phyloP scores from a whole-genome alignment of 352 stramenopile genomes.

The Phytophthora uliginosa region DNA sequence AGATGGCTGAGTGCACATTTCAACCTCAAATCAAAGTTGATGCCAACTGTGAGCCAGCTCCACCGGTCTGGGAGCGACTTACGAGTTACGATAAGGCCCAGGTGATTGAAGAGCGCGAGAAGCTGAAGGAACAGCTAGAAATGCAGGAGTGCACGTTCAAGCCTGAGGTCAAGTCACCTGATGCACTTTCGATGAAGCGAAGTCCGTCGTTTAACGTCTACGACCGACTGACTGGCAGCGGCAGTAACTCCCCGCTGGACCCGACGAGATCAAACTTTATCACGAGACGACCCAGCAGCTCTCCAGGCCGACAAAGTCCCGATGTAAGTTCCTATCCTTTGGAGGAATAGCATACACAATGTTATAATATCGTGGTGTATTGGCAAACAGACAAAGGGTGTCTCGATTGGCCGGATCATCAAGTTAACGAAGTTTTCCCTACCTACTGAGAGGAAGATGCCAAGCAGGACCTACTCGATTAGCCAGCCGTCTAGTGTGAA shows the following conservation, averaged over 20 bases:
- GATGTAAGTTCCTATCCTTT: conserved; percentile 26
- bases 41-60: conserved; percentile 43
- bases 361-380: conserved; percentile 17
- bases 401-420: conserved; percentile 55
- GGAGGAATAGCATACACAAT: not conserved
- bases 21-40: conserved; percentile 69
- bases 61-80: conserved; percentile 81
- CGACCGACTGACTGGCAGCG: conserved; percentile 47
- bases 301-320: conserved; percentile 28
- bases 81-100: conserved; percentile 85
- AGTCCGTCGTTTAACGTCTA: conserved; percentile 53
- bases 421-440: conserved; percentile 52
- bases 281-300: conserved; percentile 35
- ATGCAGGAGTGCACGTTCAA: conserved; percentile 88
- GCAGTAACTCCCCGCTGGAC: conserved; percentile 18
- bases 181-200: conserved; percentile 51
- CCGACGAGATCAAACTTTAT: conserved; percentile 25
- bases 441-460: conserved; percentile 26
- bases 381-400: conserved; percentile 23
- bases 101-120: conserved; percentile 82
- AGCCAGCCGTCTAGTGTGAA: conserved; percentile 43
- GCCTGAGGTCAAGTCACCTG: conserved; percentile 72
- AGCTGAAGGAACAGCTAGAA: conserved; percentile 75
- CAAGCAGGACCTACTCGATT: conserved; percentile 24
- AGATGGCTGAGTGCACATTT: conserved; percentile 88